These are phyloP conservation scores for Trichophyton equinum DNA, from an alignment of 2,329 filamentous ascomycete genomes.

Conservation along the genomic window DNA sequence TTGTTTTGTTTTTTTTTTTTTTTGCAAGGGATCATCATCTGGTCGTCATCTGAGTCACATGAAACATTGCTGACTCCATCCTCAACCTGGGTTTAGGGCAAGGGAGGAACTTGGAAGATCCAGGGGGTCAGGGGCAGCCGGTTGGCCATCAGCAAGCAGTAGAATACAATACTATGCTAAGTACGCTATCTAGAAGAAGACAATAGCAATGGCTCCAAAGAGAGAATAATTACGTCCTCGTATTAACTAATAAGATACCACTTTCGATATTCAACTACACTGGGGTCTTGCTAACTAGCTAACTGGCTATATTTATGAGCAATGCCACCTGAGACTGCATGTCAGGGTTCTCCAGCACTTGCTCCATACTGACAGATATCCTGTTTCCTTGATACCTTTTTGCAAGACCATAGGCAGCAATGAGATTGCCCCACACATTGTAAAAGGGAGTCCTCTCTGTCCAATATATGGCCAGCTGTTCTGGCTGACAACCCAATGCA, in stretches of 20 bases:
- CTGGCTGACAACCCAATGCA: not conserved
- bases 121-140: not conserved
- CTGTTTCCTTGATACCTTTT: not conserved
- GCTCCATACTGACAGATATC: not conserved
- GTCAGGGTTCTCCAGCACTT: not conserved
- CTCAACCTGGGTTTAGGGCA: not conserved
- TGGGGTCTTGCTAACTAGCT: not conserved
- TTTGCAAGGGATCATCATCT: not conserved
- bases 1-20: no score
- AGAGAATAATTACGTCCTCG: no score
- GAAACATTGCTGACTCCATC: not conserved
- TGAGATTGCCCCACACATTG: not conserved
- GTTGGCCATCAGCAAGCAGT: no score
- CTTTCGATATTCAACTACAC: not conserved
- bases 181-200: no score
- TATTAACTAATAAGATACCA: no score
- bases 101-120: no score
- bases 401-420: not conserved
- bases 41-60: not conserved
- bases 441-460: not conserved
- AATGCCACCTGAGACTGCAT: not conserved
- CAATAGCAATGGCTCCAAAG: no score
- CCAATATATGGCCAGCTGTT: not conserved
- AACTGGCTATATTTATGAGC: not conserved
- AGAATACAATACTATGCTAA: no score